Conservation (phyloP, 2,329 filamentous ascomycete genomes). For the Curvularia spicifera region DNA sequence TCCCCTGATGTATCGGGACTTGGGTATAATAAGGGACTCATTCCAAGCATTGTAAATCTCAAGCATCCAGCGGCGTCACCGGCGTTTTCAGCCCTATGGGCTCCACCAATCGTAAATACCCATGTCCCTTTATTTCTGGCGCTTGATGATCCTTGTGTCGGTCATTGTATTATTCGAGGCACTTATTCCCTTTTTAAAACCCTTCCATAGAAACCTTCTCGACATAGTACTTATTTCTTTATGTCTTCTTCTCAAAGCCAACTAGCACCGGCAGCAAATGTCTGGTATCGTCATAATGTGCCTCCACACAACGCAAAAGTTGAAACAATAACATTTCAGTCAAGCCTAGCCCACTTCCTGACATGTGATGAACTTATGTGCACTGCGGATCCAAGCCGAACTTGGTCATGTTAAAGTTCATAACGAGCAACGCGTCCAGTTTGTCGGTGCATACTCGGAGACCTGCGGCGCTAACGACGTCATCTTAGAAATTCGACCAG, state of each 20-base stretch:
- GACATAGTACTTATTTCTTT: not conserved
- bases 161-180: constrained; percentile 17
- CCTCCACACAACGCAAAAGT: constrained; percentile 2
- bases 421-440: not conserved
- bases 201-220: constrained; percentile 3
- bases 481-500: constrained; percentile 18
- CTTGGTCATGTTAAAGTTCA: not conserved
- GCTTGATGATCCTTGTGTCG: constrained; percentile 2
- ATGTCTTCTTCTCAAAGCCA: constrained; percentile 12
- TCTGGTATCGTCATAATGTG: not conserved
- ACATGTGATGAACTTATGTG: not conserved
- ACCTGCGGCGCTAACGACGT: constrained; percentile 14
- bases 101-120: constrained; percentile 19
- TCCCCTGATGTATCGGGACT: constrained; percentile 8
- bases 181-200: constrained; percentile 1
- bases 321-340: not conserved
- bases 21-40: constrained; percentile 3
- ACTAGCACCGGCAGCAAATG: not conserved
- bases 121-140: constrained; percentile 10
- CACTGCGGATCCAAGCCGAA: not conserved
- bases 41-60: constrained; percentile 5
- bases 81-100: constrained; percentile 3
- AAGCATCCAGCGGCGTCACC: constrained; percentile 17
- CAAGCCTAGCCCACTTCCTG: not conserved
- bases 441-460: constrained; percentile 13